Percentiles rank a stretch among this genome's conserved stretches.
Evolutionary conservation across 331 rosid genomes (phyloP).

Genomic region (Pyrus hybrid): DNA sequence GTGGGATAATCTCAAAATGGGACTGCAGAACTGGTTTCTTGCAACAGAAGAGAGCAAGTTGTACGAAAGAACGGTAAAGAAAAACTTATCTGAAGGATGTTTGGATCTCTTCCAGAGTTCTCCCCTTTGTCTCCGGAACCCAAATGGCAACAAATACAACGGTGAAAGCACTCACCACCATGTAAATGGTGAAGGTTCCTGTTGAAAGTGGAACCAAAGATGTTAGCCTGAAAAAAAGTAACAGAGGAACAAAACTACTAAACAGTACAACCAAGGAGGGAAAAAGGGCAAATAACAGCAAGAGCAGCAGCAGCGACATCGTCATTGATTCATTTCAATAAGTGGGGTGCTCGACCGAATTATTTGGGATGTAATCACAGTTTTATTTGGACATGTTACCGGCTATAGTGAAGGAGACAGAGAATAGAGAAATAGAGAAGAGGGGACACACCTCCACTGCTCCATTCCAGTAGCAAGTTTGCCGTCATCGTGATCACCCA

Average conservation of each 20-base stretch:
- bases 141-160: conserved; percentile 54
- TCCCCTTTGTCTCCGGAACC: conserved; percentile 96
- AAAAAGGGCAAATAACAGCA: too few relatives aligned
- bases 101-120: conserved; percentile 88
- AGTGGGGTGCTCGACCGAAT: too few relatives aligned
- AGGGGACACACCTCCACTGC: conserved; percentile 60
- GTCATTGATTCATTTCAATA: too few relatives aligned
- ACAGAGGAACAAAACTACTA: background rate
- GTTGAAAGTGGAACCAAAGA: conserved; percentile 19
- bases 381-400: background rate
- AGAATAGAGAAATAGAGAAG: conserved; percentile 3
- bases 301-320: too few relatives aligned
- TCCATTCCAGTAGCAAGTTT: conserved; percentile 82
- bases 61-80: background rate
- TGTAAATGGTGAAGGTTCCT: conserved; percentile 87
- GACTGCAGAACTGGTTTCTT: conserved; percentile 5
- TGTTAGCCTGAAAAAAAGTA: conserved; percentile 8
- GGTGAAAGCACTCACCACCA: conserved; percentile 53
- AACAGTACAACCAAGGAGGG: background rate
- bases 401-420: background rate
- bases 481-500: conserved; percentile 80
- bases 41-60: background rate
- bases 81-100: conserved; percentile 58
- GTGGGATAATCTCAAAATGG: conserved; percentile 2
- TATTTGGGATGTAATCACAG: background rate